Base-by-base conservation (phyloP, 1,284 basidiomycete species). In the Coniferiporia weirii region DNA sequence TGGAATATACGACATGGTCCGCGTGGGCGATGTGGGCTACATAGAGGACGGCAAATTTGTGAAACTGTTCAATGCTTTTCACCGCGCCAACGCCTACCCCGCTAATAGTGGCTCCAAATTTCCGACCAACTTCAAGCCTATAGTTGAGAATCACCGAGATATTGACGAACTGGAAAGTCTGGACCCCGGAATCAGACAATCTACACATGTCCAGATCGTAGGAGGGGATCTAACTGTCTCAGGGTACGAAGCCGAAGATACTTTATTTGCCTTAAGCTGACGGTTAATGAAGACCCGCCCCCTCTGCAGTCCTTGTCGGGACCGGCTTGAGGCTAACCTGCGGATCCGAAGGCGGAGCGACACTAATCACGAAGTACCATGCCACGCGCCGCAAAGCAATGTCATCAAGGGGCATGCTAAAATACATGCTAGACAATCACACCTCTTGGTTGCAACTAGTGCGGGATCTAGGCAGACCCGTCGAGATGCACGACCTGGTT, bases 401-500 rank as follows among this genome's bases (percentile, higher is more conserved):
- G n/a, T n/a, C n/a, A 50, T 5, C 19, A 4, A 19, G 4, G 10
- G 47, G 9, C 8, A 47, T 56, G 34, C 12, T 35, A 19, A n/a
- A 47, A 5, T 43, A 56, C 12, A 36, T 56, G 27, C 5, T 20
- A 4, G 22, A n/a, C 13, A 49, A 49, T 40, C 12, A 17, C 13
- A 9, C 9, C 10, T 56, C 54, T 7, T 59, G 52, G 52, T 12
- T 59, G 7, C n/a, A 35, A 17, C 35, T 59, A 19, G 53, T n/a
- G n/a, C 17, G 38, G 52, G 17, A 20, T 15, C 15, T 34, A 4
- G 52, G 32, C 1, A 15, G 17, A n/a, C 20, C 34, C 27, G 34
- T 55, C 19, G 15, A 40, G 9, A 47, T 59, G 57, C 40, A 59
- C 13, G 53, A 55, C 17, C 15, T 59, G 15, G 55, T 59, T 15